Evolutionary conservation across 2,329 filamentous ascomycete species (phyloP).

Genomic region (Raffaelea ambrosiae): DNA sequence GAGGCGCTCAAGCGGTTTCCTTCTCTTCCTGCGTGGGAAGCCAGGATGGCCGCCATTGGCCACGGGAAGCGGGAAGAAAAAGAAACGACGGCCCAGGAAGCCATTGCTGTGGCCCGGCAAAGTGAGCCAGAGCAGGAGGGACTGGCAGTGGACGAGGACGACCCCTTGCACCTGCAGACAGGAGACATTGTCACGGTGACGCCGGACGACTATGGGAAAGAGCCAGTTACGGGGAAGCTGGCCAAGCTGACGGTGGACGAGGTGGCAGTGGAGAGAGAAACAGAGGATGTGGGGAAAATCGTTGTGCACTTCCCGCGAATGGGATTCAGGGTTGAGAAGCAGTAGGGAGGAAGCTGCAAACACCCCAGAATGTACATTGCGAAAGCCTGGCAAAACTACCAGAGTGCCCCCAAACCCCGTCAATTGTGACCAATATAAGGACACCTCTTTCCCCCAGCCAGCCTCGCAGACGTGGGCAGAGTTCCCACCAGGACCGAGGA

Average conservation of each 20-base stretch:
- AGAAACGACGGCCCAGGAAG: not conserved
- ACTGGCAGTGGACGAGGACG: not conserved
- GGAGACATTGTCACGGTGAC: not conserved
- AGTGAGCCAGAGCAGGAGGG: not conserved
- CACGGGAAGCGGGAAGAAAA: not conserved
- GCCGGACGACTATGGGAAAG: not conserved
- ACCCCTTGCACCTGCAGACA: not conserved
- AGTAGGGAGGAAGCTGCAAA: too few relatives aligned
- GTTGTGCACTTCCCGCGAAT: conserved; percentile 1
- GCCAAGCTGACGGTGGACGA: not conserved
- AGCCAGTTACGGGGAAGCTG: not conserved
- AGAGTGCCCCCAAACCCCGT: too few relatives aligned
- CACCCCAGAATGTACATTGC: too few relatives aligned
- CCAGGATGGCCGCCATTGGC: not conserved
- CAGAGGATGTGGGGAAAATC: not conserved
- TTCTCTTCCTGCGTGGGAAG: not conserved
- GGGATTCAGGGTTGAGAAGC: not conserved
- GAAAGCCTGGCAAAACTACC: too few relatives aligned
- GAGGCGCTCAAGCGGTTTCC: not conserved
- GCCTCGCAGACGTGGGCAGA: too few relatives aligned
- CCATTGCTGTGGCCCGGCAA: not conserved
- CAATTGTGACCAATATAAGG: too few relatives aligned
- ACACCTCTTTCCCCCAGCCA: too few relatives aligned
- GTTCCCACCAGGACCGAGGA: too few relatives aligned
- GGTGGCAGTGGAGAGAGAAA: not conserved